phyloP scores from a whole-genome alignment of 2,329 filamentous ascomycete genomes.

The Cyphellophora attinorum region DNA sequence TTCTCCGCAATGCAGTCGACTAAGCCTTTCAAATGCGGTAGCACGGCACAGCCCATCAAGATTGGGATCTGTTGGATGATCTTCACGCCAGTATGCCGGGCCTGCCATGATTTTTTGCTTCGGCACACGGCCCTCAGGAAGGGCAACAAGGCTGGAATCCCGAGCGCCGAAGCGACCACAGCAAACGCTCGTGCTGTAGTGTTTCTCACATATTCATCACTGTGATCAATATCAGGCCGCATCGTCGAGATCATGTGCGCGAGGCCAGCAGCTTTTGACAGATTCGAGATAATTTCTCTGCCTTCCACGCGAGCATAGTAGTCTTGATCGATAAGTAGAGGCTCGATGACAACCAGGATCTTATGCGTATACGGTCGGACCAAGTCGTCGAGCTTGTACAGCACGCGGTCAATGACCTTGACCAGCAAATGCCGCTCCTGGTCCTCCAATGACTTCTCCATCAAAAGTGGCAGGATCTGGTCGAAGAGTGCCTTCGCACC shows the following conservation, averaged over 20 bases:
- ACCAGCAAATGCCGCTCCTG: conserved; percentile 96
- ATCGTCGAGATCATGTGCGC: conserved; percentile 99
- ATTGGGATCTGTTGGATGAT: conserved; percentile 99
- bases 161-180: conserved; percentile 89
- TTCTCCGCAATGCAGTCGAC: conserved; percentile 96
- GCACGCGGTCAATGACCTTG: conserved; percentile 96
- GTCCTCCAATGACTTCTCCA: conserved; percentile 97
- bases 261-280: conserved; percentile 90
- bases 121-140: conserved; percentile 93
- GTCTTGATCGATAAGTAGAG: conserved; percentile 97
- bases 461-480: conserved; percentile 89
- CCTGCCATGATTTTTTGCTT: conserved; percentile 99
- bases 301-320: conserved; percentile 98
- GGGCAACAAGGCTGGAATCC: conserved; percentile 87
- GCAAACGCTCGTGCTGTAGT: conserved; percentile 95
- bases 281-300: conserved; percentile 96
- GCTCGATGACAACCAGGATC: conserved; percentile 96
- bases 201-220: conserved; percentile 96
- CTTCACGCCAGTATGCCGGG: conserved; percentile 94
- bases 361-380: conserved; percentile 96
- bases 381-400: conserved; percentile 96
- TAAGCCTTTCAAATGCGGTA: conserved; percentile 89
- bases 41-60: conserved; percentile 91
- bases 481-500: conserved; percentile 91
- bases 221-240: conserved; percentile 96